Evolutionary conservation across 1,284 basidiomycete genomes (phyloP), one percentile per base, ranked within the genome.

Genomic region (Boletus hoseneyae): DNA sequence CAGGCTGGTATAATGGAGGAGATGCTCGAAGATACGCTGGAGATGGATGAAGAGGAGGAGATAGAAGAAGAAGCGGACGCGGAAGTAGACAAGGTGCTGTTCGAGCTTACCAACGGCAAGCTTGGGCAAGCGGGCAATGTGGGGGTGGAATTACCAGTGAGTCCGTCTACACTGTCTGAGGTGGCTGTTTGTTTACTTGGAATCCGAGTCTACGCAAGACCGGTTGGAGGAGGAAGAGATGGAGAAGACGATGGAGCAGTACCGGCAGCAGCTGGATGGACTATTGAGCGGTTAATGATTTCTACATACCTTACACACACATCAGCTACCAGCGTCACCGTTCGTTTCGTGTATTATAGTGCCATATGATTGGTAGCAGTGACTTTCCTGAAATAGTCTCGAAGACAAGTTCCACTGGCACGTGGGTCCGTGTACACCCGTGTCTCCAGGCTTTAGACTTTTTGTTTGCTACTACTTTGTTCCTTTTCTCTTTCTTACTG

Each of bases 51-150:
- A 54, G 94, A 97, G 47, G 93, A 96, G 54, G 95, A 95, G 59
- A 69, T 99, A 43, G 93, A 97, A 62, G 94, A 96, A 59, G 97
- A 99, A 70, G 97, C 97, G 0, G 93, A 98, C 62, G 92, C 83
- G 18, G 97, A 99, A 65, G 93, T 99, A 11, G 96, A 99, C 68
- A 97, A 96, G 67, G 92, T 99, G 3, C 69, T 99, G 35, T 97
- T 88, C 61, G 93, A 98, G 54, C 78, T 99, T 52, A 99, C 97
- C 6, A 88, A 97, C 61, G 97, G 96, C 55, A 97, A 97, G 72
- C 77, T 97, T 4, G 94, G 93, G 6, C 82, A 89, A 66, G 88
- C 82, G 42, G 90, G 88, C 7, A 70, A 79, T 25, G 90, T 88
- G 43, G 82, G 80, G 41, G 80, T 77, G 33, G 85, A 86, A 46